These are phyloP conservation scores for Ceratopteris richardii DNA, from an alignment of 75 land plant genomes.

Conservation along the genomic window DNA sequence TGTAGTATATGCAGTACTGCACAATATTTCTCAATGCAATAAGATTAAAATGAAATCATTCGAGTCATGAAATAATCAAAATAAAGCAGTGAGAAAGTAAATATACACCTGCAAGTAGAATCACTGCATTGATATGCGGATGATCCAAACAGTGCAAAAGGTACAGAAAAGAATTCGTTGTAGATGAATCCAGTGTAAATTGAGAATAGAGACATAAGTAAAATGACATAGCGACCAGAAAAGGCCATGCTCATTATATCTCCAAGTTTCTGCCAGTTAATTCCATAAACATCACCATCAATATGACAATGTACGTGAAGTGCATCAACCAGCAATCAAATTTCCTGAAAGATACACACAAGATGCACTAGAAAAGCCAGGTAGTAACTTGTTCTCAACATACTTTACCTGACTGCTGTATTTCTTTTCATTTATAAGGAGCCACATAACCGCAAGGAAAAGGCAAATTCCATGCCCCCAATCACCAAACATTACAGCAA, in stretches of 20 bases:
- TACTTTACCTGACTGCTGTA: slow-evolving; percentile 59
- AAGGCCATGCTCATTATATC: slow-evolving; percentile 90
- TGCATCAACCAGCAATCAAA: too few relatives aligned
- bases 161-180: slow-evolving; percentile 96
- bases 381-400: too few relatives aligned
- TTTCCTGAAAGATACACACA: too few relatives aligned
- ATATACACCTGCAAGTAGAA: slow-evolving; percentile 55
- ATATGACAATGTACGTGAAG: too few relatives aligned
- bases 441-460: slow-evolving; percentile 52
- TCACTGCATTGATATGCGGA: slow-evolving; percentile 91
- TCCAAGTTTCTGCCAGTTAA: slow-evolving; percentile 85
- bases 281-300: too few relatives aligned
- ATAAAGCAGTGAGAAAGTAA: too few relatives aligned
- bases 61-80: too few relatives aligned
- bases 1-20: slow-evolving; percentile 57
- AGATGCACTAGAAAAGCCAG: too few relatives aligned
- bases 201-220: slow-evolving; percentile 91
- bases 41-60: too few relatives aligned
- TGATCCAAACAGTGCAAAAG: slow-evolving; percentile 61
- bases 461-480: slow-evolving; percentile 98
- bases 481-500: slow-evolving; percentile 99
- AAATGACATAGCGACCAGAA: slow-evolving; percentile 87
- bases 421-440: slow-evolving; percentile 69
- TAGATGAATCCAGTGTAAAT: slow-evolving; percentile 93
- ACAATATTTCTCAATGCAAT: slow-evolving; percentile 6